Evolutionary conservation across 345 rosid species (phyloP).

Genomic region (Syzygium jambos): DNA sequence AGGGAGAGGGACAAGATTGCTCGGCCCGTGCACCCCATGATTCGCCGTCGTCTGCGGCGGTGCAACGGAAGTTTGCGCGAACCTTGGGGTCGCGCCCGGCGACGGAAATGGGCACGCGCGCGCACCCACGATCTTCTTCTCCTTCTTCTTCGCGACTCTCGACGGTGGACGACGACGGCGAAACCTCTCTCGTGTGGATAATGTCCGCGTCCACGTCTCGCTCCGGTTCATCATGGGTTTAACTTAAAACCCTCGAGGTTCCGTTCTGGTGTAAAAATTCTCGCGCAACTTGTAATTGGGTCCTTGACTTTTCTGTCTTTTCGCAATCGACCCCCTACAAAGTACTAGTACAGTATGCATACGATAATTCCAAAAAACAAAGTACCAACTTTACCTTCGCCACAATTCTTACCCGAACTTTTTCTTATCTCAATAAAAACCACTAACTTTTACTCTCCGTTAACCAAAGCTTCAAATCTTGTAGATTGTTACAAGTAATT

Average conservation of each 20-base stretch:
- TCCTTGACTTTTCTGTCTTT: neutral
- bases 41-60: constrained; percentile 1
- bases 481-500: too few species aligned
- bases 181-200: neutral
- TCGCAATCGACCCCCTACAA: neutral
- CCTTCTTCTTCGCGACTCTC: neutral
- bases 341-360: neutral
- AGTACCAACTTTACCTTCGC: too few species aligned
- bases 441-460: too few species aligned
- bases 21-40: constrained; percentile 46
- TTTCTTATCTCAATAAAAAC: too few species aligned
- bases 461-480: too few species aligned
- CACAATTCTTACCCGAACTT: too few species aligned
- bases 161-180: neutral
- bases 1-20: constrained; percentile 29
- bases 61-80: neutral
- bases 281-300: neutral
- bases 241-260: neutral
- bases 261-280: neutral
- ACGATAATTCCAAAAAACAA: too few species aligned
- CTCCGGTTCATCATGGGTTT: neutral
- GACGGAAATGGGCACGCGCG: neutral
- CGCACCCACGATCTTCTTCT: neutral
- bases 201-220: neutral
- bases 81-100: neutral